phyloP scores from a whole-genome alignment of 2,329 filamentous ascomycete species.

The Hymenoscyphus linearis region DNA sequence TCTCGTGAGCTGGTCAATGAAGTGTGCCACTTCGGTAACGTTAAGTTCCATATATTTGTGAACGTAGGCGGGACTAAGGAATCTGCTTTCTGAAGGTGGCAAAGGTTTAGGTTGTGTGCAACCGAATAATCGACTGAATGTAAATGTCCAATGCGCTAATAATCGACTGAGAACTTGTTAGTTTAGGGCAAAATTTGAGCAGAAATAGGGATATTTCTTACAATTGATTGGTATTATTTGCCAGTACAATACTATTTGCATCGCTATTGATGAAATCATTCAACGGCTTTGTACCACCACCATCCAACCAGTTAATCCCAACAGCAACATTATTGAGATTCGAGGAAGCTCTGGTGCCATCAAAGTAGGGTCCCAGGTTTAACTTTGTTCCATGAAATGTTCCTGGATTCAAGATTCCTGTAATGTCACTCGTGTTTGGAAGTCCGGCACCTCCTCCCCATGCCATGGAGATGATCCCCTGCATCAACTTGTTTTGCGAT shows the following conservation, averaged over 20 bases:
- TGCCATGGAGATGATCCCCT: conserved; percentile 30
- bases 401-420: conserved; percentile 31
- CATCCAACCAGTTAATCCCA: conserved; percentile 31
- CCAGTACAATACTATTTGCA: conserved; percentile 19
- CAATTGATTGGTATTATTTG: conserved; percentile 30
- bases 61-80: conserved; percentile 28
- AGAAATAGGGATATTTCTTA: conserved; percentile 12
- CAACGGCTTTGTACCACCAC: conserved; percentile 28
- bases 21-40: conserved; percentile 29
- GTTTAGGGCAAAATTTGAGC: not conserved
- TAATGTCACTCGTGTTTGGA: conserved; percentile 17
- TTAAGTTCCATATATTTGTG: conserved; percentile 34
- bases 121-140: conserved; percentile 29
- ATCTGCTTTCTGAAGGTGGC: conserved; percentile 13
- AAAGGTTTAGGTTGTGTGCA: conserved; percentile 23
- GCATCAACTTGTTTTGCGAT: conserved; percentile 29
- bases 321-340: conserved; percentile 29
- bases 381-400: conserved; percentile 21
- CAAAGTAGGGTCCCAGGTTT: conserved; percentile 30
- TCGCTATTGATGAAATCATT: conserved; percentile 25
- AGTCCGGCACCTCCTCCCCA: conserved; percentile 26
- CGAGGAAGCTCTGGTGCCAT: conserved; percentile 29
- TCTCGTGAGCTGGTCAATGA: conserved; percentile 30
- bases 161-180: conserved; percentile 20
- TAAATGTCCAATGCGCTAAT: conserved; percentile 30